Percentiles rank a stretch among this genome's conserved stretches.
Conservation (phyloP, 306 rosid genomes). For the Abrus pulchellus region DNA sequence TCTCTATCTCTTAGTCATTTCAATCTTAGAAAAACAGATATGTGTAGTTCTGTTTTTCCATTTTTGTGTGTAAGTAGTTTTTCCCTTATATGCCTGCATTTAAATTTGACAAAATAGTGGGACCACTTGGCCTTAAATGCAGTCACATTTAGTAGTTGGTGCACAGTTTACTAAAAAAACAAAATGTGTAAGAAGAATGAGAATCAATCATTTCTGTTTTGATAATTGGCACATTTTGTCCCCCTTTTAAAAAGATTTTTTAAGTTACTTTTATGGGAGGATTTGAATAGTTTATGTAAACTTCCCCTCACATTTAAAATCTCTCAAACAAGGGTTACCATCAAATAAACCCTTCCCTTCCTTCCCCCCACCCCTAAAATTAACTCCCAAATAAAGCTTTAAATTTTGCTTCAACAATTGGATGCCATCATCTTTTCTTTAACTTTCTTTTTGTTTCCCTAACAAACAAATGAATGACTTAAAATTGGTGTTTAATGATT, state of each 20-base stretch:
- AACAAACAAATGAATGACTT: slow-evolving; percentile 51
- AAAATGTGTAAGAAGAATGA: neutral
- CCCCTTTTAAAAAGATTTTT: slow-evolving; percentile 1
- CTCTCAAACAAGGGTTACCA: too few relatives aligned
- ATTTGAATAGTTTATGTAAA: too few relatives aligned
- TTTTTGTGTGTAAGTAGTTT: neutral
- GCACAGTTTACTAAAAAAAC: slow-evolving; percentile 13
- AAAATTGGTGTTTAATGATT: slow-evolving; percentile 48
- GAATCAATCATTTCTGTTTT: slow-evolving; percentile 19
- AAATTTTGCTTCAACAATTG: slow-evolving; percentile 29
- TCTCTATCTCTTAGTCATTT: neutral
- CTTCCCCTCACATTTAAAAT: too few relatives aligned
- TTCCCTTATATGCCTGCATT: slow-evolving; percentile 15
- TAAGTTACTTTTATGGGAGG: neutral
- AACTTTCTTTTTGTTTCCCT: neutral
- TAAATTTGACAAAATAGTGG: slow-evolving; percentile 25
- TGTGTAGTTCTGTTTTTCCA: slow-evolving; percentile 1
- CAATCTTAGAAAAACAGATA: neutral
- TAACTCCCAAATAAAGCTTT: neutral
- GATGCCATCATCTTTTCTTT: neutral
- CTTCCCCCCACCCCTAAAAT: too few relatives aligned
- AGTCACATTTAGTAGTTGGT: slow-evolving; percentile 13
- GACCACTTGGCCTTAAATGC: slow-evolving; percentile 28
- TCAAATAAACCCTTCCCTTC: too few relatives aligned
- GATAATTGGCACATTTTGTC: slow-evolving; percentile 17